Conservation (phyloP, 495 filamentous ascomycete genomes). For the Penicillium bialowiezense region DNA sequence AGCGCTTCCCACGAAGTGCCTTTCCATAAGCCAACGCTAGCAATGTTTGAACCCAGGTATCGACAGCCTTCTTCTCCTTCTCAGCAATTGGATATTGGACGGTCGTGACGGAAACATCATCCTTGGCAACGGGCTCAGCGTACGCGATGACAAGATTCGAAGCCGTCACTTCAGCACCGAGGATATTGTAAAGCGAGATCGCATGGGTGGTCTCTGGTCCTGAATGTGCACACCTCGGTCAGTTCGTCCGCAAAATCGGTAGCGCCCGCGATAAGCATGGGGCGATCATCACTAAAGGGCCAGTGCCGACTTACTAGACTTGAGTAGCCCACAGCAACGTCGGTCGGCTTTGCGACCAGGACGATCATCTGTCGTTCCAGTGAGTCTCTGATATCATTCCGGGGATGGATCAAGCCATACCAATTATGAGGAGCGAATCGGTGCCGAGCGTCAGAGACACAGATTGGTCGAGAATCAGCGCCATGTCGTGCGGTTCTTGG, state of each 20-base stretch:
- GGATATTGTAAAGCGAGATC: slow-evolving; percentile 79
- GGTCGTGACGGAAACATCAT: slow-evolving; percentile 53
- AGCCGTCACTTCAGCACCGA: slow-evolving; percentile 68
- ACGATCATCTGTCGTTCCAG: slow-evolving; percentile 28
- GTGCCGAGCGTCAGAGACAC: slow-evolving; percentile 62
- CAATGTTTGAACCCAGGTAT: slow-evolving; percentile 60
- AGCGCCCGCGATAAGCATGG: slow-evolving; percentile 2
- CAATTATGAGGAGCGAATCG: slow-evolving; percentile 62
- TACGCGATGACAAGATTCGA: slow-evolving; percentile 72
- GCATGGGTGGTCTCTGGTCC: slow-evolving; percentile 38
- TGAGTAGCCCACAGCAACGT: slow-evolving; percentile 35
- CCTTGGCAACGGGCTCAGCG: slow-evolving; percentile 56
- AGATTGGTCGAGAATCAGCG: slow-evolving; percentile 54
- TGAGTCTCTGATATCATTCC: background rate
- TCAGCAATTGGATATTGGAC: slow-evolving; percentile 60
- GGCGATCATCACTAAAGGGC: slow-evolving; percentile 11
- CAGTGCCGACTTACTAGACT: slow-evolving; percentile 29
- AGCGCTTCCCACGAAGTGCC: slow-evolving; percentile 66
- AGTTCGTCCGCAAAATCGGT: slow-evolving; percentile 6
- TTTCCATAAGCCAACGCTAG: slow-evolving; percentile 70
- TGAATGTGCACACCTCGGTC: slow-evolving; percentile 8
- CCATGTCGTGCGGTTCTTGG: slow-evolving; percentile 35
- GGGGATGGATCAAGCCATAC: slow-evolving; percentile 33
- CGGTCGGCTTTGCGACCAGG: slow-evolving; percentile 29
- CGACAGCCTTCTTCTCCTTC: slow-evolving; percentile 46